Conservation (phyloP, 257 asterid species). For the Plectranthus barbatus region DNA sequence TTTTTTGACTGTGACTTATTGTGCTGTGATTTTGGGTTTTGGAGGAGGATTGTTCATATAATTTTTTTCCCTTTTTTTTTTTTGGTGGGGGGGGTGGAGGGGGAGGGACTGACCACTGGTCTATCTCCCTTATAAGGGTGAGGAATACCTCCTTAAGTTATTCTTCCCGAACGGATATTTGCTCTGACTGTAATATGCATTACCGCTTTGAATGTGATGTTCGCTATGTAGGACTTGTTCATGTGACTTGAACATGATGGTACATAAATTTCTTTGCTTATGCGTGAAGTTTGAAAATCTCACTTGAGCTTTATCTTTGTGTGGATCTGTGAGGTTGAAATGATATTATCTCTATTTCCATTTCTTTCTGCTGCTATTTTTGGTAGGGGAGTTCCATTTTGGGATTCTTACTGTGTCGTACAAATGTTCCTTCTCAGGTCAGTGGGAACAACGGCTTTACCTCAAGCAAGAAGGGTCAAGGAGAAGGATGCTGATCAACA, state of each 20-base stretch:
- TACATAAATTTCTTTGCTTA: background rate
- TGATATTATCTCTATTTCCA: background rate
- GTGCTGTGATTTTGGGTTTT: background rate
- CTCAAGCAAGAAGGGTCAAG: slow-evolving; percentile 34
- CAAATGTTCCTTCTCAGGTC: slow-evolving; percentile 36
- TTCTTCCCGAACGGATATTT: too few species aligned
- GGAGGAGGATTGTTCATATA: background rate
- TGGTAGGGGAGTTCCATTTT: background rate
- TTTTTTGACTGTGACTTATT: background rate
- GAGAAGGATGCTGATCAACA: slow-evolving; percentile 26
- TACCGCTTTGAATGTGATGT: too few species aligned
- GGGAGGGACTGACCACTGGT: background rate
- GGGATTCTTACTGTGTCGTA: background rate
- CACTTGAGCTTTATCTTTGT: background rate
- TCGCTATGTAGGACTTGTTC: background rate
- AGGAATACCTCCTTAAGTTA: too few species aligned
- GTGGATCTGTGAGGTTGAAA: background rate
- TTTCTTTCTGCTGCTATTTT: background rate
- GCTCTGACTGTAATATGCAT: too few species aligned
- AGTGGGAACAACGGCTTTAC: slow-evolving; percentile 32
- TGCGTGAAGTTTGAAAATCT: background rate
- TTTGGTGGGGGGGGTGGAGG: too few species aligned
- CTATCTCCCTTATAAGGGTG: too few species aligned
- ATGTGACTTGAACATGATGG: background rate
- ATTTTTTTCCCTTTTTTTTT: background rate